Evolutionary conservation across 164 flowering plant species (phyloP), one percentile per base, ranked within the genome.

Genomic region (Annona squamosa): DNA sequence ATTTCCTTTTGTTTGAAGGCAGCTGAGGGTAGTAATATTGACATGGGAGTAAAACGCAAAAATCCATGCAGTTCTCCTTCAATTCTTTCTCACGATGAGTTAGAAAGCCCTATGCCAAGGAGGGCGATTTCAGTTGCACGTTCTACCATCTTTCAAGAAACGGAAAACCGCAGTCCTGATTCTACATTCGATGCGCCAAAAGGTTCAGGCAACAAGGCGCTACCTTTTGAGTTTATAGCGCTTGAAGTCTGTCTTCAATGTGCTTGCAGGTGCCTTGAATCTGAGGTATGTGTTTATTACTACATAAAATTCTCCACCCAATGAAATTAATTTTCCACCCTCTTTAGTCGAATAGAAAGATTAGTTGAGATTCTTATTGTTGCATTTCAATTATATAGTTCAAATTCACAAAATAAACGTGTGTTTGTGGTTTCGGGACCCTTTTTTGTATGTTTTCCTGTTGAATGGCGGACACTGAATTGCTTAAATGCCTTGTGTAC

Each of bases 171-270:
- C 69, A 65, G 72, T 44, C 71, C 72, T n/a, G 45, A 19, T 16
- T 42, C 67, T 4, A 62, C 46, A 56, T 16, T 52, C 16, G 76
- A 82, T 61, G 71, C 4, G 48, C 74, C 73, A n/a, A 73, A 67
- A n/a, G 46, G n/a, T 68, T 41, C 56, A 12, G 79, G 78, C 47
- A 71, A 77, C 4, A 79, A 79, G 74, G 41, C 77, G 45, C 65
- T 84, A 44, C 87, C 84, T 43, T 84, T 84, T 67, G 87, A 82
- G 80, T 84, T 84, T 61, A 76, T 69, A 74, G 82, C 82, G 26
- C 85, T 84, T 62, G 87, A 84, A 79, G 85, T 81, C 68, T 82
- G 85, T 61, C 84, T 82, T 68, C 84, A 84, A 79, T 82, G 76
- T 72, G 80, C 87, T 71, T 84, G 87, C 63, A 79, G 75, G 73